Percentiles rank a stretch among this genome's conserved stretches.
These are phyloP conservation scores for Ehretia macrophylla DNA, from an alignment of 257 asterid genomes.

Conservation along the genomic window DNA sequence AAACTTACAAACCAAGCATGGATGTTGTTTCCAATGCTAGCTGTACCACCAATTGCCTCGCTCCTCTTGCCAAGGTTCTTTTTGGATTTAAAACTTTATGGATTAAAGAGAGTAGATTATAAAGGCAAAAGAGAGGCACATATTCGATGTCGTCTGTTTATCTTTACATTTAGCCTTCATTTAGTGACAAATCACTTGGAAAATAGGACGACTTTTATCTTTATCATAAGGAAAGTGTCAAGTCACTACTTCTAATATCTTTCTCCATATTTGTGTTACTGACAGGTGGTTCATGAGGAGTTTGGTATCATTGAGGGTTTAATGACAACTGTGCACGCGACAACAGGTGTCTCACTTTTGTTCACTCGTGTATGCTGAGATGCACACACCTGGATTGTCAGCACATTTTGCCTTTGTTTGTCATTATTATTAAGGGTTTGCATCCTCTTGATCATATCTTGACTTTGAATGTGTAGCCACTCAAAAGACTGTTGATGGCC, in stretches of 20 bases:
- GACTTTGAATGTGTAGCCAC: slow-evolving; percentile 62
- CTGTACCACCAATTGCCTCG: slow-evolving; percentile 99
- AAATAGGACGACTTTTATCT: neutral
- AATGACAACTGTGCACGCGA: slow-evolving; percentile 99
- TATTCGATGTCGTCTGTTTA: too few relatives aligned
- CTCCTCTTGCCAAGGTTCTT: slow-evolving; percentile 96
- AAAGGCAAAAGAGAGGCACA: neutral
- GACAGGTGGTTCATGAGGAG: slow-evolving; percentile 94
- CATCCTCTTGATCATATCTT: slow-evolving; percentile 12
- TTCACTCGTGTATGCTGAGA: too few relatives aligned
- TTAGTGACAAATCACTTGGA: neutral
- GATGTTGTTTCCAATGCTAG: slow-evolving; percentile 98
- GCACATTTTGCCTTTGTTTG: neutral
- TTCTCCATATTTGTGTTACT: slow-evolving; percentile 9
- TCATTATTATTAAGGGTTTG: slow-evolving; percentile 8
- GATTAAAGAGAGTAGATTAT: neutral
- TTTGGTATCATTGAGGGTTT: slow-evolving; percentile 94
- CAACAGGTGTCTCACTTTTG: slow-evolving; percentile 58
- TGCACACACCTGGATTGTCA: too few relatives aligned
- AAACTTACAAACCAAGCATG: slow-evolving; percentile 78
- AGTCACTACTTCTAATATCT: neutral
- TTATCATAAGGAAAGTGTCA: neutral
- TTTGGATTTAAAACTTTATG: slow-evolving; percentile 2
- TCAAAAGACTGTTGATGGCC: slow-evolving; percentile 98
- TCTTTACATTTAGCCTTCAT: too few relatives aligned